phyloP scores from a whole-genome alignment of 345 rosid species.

The Eucalyptus lansdowneana region DNA sequence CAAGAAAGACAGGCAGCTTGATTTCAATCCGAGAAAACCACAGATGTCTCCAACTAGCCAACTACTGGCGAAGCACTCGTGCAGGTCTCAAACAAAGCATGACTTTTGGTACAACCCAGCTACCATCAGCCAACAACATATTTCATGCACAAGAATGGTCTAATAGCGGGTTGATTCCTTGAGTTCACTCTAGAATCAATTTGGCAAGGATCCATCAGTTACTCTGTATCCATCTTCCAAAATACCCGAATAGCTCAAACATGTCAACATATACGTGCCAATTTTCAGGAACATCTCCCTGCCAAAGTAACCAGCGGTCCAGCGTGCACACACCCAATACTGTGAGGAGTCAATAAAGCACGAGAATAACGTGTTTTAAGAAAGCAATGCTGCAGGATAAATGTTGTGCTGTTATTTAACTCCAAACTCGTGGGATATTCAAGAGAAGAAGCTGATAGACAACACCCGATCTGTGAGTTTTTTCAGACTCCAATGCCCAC shows the following conservation, averaged over 20 bases:
- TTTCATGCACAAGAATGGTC: background rate
- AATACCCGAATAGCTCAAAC: no score
- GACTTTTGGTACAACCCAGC: background rate
- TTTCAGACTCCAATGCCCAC: slow-evolving; percentile 28
- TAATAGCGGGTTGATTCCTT: background rate
- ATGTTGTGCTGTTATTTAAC: slow-evolving; percentile 58
- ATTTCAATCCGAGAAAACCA: background rate
- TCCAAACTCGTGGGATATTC: slow-evolving; percentile 22
- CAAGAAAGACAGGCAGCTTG: background rate
- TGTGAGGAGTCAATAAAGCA: background rate
- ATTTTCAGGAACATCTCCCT: no score
- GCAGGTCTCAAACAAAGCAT: background rate
- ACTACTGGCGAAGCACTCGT: background rate
- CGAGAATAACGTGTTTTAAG: background rate
- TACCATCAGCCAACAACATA: background rate
- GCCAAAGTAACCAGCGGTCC: no score
- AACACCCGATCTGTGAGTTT: slow-evolving; percentile 43
- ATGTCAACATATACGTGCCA: no score
- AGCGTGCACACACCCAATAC: no score
- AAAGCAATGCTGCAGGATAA: background rate
- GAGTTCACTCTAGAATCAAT: background rate
- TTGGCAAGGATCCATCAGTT: no score
- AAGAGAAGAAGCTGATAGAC: slow-evolving; percentile 64
- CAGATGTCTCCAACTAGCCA: no score
- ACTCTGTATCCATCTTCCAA: no score